Evolutionary conservation across 495 filamentous ascomycete species (phyloP), one percentile per base, ranked within the genome.

Genomic region (Aspergillus cavernicola): DNA sequence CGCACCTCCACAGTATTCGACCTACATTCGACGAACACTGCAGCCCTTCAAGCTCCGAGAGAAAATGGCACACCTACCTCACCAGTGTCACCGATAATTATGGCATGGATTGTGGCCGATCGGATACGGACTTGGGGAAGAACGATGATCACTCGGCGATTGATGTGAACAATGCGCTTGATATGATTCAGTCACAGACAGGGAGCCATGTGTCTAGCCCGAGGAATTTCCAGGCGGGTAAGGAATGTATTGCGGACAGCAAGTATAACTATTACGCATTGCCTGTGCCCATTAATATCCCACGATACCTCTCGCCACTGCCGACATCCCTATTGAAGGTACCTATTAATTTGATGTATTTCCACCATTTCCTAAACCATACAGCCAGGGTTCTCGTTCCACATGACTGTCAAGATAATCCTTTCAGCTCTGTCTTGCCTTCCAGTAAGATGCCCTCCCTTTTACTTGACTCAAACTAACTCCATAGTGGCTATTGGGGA

Each of bases 351-450:
- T 66, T 92, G 39, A 79, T 92, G 57, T 83, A 82, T 57, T 82
- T 82, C 55, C 87, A 92, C 69, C 87, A 90, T 66, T 92, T 90
- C 66, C 68, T 90, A 50, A 87, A 89, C 60, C 85, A 92, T 66
- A 92, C 87, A 9, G 87, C 87, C 5, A 71, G 80, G 40, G 84
- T 88, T 57, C 71, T 91, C 24, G 85, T 90, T 6, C 86, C 87
- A 0, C 87, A 92, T 63, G 85, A 90, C 56, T 86, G 87, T 67
- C 68, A 77, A 52, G 77, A 83, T 38, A 92, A 92, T 66, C 85
- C 87, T 0, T 90, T 92, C 61, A 75, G 82, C 36, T 84, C 74
- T 9, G 82, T 90, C 20, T 65, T 93, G 8, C 85, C 85, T 6
- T 73, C 81, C 41, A 87, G 83, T 86, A 74, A 72, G 82, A 74